A percentile compares a stretch with the other conserved stretches of the same genome.
Evolutionary conservation across 116 monocot species (phyloP).

Genomic region (Trichopus zeylanicus): DNA sequence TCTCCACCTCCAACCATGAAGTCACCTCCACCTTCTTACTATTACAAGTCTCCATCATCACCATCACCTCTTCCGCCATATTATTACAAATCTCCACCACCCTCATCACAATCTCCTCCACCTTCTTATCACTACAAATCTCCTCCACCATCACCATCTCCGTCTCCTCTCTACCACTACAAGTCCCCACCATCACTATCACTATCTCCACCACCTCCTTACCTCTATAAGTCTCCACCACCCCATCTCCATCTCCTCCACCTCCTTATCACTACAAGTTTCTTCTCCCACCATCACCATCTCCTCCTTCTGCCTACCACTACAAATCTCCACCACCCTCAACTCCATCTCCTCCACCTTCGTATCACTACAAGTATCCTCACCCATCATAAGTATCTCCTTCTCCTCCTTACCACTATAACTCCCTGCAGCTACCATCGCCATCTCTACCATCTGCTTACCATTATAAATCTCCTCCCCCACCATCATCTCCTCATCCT

Average conservation of each 20-base stretch:
- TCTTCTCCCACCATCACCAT: neutral
- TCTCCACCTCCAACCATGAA: neutral
- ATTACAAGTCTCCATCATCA: slow-evolving; percentile 2
- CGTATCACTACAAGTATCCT: neutral
- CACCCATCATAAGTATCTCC: neutral
- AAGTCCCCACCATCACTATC: neutral
- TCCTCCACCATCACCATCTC: neutral
- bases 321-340: neutral
- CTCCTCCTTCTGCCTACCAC: neutral
- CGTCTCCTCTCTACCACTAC: neutral
- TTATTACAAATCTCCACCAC: neutral
- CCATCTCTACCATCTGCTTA: neutral
- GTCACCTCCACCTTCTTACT: neutral
- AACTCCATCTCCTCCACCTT: neutral
- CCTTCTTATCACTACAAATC: neutral
- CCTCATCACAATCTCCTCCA: neutral
- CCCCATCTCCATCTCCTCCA: neutral
- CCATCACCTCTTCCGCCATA: neutral
- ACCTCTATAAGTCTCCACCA: neutral
- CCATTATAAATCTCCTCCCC: neutral
- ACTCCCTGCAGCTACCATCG: neutral
- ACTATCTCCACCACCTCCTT: neutral
- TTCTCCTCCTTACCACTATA: neutral
- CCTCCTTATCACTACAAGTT: neutral
- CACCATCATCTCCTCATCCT: neutral